phyloP scores from a whole-genome alignment of 257 asterid genomes.

The Solanum clarkiae region DNA sequence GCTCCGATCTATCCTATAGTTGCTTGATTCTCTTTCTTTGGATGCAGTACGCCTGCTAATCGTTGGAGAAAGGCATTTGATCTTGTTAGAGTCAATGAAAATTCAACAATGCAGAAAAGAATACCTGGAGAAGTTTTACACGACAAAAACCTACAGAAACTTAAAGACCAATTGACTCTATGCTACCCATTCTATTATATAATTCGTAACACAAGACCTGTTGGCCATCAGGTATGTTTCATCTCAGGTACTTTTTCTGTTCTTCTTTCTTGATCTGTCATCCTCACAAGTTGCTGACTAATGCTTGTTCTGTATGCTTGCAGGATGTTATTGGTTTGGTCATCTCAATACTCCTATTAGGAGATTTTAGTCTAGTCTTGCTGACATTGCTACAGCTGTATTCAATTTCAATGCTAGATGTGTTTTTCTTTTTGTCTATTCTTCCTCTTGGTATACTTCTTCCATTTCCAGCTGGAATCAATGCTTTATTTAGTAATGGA shows the following conservation, averaged over 20 bases:
- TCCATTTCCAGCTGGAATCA: conserved; percentile 86
- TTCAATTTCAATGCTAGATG: conserved; percentile 55
- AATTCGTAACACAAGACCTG: conserved; percentile 57
- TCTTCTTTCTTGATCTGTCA: background rate
- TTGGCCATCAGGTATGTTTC: conserved; percentile 65
- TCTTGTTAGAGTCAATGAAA: conserved; percentile 66
- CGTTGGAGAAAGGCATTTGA: conserved; percentile 79
- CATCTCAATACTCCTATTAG: conserved; percentile 65
- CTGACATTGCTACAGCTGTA: conserved; percentile 78
- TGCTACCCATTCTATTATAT: conserved; percentile 42
- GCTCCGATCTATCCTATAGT: background rate
- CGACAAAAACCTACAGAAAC: conserved; percentile 32
- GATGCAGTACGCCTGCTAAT: conserved; percentile 47
- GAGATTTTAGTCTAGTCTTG: conserved; percentile 85
- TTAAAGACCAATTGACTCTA: conserved; percentile 41
- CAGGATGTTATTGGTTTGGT: conserved; percentile 88
- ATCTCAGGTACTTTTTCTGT: background rate
- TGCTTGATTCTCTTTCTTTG: background rate
- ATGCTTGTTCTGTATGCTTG: conserved; percentile 9
- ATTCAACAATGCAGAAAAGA: conserved; percentile 37
- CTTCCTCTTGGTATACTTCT: conserved; percentile 78
- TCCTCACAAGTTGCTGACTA: background rate
- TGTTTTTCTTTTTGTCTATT: conserved; percentile 49
- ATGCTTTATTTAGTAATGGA: conserved; percentile 77
- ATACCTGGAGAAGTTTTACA: conserved; percentile 45